Percentiles rank a stretch among this genome's conserved stretches.
phyloP scores from a whole-genome alignment of 2,329 filamentous ascomycete genomes.

The Exophiala lecanii-corni region DNA sequence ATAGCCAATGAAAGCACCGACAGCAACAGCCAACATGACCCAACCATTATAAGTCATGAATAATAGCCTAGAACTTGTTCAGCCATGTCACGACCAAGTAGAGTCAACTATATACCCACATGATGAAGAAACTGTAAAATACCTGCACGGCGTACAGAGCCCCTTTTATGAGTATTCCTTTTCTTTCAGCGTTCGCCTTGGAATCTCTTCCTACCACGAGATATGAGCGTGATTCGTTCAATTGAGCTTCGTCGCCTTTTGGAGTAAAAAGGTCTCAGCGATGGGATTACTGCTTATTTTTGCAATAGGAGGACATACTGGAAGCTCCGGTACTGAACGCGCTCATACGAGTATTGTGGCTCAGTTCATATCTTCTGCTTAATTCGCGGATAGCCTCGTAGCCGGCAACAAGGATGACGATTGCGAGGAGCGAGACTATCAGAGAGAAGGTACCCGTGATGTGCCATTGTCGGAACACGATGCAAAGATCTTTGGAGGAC shows the following conservation, averaged over 20 bases:
- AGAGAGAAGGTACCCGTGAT: constrained; percentile 70
- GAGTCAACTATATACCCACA: constrained; percentile 51
- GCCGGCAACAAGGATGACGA: constrained; percentile 79
- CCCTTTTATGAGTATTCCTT: constrained; percentile 73
- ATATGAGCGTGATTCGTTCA: constrained; percentile 60
- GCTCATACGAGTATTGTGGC: constrained; percentile 41
- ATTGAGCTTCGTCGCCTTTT: constrained; percentile 21
- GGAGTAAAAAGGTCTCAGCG: constrained; percentile 23
- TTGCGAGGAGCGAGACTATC: constrained; percentile 73
- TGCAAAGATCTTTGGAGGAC: constrained; percentile 89
- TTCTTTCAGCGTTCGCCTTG: constrained; percentile 57
- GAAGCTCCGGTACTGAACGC: constrained; percentile 21
- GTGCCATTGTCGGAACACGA: constrained; percentile 91
- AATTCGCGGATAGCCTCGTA: constrained; percentile 83
- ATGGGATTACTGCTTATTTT: constrained; percentile 1
- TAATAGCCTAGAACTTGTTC: constrained; percentile 62
- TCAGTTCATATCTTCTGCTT: constrained; percentile 69
- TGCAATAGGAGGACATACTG: constrained; percentile 21
- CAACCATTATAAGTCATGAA: constrained; percentile 99
- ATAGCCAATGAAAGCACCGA: constrained; percentile 87
- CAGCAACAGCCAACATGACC: constrained; percentile 87
- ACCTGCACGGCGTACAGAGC: constrained; percentile 85
- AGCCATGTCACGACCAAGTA: background rate
- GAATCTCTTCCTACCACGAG: constrained; percentile 68
- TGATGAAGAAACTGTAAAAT: constrained; percentile 99